Evolutionary conservation across 2,329 filamentous ascomycete species (phyloP), one percentile per base, ranked within the genome.

Genomic region (Sordariomycetes sp.): DNA sequence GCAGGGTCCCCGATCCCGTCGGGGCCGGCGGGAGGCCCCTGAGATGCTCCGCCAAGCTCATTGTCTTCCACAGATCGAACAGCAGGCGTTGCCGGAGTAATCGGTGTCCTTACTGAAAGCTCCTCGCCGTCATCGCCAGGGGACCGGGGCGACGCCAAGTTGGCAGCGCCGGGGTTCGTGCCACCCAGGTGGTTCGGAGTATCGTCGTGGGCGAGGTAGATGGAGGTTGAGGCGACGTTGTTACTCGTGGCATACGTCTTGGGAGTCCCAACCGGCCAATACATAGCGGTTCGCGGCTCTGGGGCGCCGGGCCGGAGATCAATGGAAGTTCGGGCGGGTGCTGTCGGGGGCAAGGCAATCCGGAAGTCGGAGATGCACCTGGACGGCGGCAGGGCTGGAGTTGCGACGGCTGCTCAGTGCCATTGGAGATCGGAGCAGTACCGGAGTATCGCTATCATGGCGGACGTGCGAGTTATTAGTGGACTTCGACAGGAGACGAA

Each of bases 201-300:
- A 22, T 69, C 69, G 37, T 78, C 81, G 64, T 86, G 79, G 57
- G 79, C 81, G 61, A 82, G 72, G 61, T 79, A 74, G 59, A 78
- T 69, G 61, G 75, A 78, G 63, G 77, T 71, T 59, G 74, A 71
- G 58, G 77, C 72, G 70, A 79, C 79, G 68, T 80, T 82, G 74
- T 83, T 89, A 75, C 80, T 88, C 65, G 88, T 88, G 68, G 89
- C 86, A 76, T 90, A 93, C 71, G 92, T 85, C 71, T 86, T 85
- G 69, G 90, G 89, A 70, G 89, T 89, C 72, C 88, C 89, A 72
- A 91, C 83, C 68, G 90, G 90, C 90, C 90, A 95, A 80, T 95
- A 95, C 90, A 94, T 55, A 32, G 54, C 54, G 35, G 54, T 25
- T 50, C 20, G 22, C 46, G 12, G n/a, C 46, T 50, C 46, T n/a